These are phyloP conservation scores for Abortiporus biennis DNA, from an alignment of 1,284 basidiomycete genomes.

Conservation along the genomic window DNA sequence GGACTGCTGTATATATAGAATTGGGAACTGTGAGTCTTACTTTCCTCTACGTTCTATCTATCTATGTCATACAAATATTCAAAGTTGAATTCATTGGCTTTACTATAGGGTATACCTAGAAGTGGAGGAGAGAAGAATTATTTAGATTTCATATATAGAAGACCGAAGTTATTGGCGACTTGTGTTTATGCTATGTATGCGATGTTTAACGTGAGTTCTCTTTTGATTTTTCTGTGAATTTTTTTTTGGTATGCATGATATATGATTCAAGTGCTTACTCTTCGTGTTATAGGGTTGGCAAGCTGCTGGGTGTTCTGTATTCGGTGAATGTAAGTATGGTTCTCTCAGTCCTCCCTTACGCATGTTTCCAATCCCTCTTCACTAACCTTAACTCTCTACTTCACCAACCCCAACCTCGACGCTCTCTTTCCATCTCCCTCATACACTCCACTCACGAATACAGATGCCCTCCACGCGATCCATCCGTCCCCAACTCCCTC, in stretches of 20 bases:
- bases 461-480: slow-evolving; percentile 50
- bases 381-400: too few relatives aligned
- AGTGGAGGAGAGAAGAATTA: slow-evolving; percentile 78
- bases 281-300: slow-evolving; percentile 25
- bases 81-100: not conserved
- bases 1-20: slow-evolving; percentile 69
- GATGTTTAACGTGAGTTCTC: slow-evolving; percentile 43
- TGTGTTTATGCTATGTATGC: slow-evolving; percentile 58
- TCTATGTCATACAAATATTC: not conserved
- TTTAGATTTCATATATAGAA: slow-evolving; percentile 62
- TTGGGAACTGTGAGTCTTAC: slow-evolving; percentile 52
- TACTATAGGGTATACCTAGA: slow-evolving; percentile 47
- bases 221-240: too few relatives aligned
- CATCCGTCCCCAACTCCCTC: slow-evolving; percentile 23
- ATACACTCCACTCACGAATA: too few relatives aligned
- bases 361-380: not conserved
- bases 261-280: not conserved
- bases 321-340: slow-evolving; percentile 53
- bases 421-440: too few relatives aligned
- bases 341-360: not conserved
- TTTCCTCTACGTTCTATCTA: not conserved
- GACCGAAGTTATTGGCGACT: slow-evolving; percentile 55
- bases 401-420: too few relatives aligned
- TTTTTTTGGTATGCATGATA: too few relatives aligned
- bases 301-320: slow-evolving; percentile 49